Conservation (phyloP, 1,139 yeast genomes). For the Suhomyces bribrorum region DNA sequence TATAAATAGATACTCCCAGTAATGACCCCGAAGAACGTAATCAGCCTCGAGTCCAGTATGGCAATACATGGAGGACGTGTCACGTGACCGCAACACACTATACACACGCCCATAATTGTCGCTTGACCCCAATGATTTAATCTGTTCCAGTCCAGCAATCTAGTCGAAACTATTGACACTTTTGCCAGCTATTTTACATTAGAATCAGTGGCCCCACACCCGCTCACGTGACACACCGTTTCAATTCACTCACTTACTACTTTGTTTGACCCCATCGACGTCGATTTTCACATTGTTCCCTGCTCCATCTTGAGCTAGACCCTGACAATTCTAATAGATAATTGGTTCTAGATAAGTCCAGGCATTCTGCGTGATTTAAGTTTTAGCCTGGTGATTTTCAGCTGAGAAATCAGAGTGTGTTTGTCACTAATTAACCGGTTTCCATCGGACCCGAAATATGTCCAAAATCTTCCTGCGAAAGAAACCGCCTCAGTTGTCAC, state of each 20-base stretch:
- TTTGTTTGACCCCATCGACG: neutral
- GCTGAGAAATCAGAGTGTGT: no score
- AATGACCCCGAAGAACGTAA: neutral
- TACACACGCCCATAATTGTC: neutral
- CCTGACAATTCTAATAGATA: no score
- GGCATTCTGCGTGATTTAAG: no score
- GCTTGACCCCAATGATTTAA: neutral
- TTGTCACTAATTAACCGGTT: neutral
- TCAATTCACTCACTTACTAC: neutral
- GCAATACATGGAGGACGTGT: neutral
- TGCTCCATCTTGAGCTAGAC: neutral
- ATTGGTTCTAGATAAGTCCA: no score
- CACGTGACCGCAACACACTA: neutral
- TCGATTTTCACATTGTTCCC: neutral
- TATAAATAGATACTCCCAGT: no score
- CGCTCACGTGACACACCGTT: neutral
- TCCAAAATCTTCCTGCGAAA: slow-evolving; percentile 53
- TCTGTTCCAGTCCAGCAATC: neutral
- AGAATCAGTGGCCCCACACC: neutral
- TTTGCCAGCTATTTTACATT: neutral
- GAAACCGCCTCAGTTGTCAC: slow-evolving; percentile 54
- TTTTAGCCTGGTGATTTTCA: no score
- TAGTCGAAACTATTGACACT: neutral
- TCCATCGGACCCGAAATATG: slow-evolving; percentile 19
- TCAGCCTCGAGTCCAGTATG: no score